Base-by-base conservation (phyloP, 2,329 filamentous ascomycete genomes). In the Lecanosticta acicola region DNA sequence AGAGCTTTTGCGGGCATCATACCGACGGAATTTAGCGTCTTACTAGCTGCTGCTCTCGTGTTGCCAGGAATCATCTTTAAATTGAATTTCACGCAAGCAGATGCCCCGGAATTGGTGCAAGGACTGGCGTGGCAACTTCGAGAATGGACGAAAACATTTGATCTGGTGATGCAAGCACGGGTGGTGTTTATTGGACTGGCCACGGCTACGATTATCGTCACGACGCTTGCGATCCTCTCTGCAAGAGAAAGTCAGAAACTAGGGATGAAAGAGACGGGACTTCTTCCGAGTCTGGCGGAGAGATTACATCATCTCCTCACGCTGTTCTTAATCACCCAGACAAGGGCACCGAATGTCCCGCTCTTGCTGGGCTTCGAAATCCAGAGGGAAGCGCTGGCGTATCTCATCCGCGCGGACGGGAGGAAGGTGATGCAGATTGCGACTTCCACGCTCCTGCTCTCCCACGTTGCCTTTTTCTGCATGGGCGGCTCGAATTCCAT, bases 401-500 rank as follows among this genome's bases (percentile, higher is more conserved):
- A 46, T 21, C 51, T 61, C 3, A 39, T 62, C 18, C 9, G n/a
- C 2, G 16, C 20, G 26, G 17, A 33, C 17, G 17, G 36, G 13
- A 10, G 32, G 40, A 37, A 39, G 10, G n/a, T 33, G 2, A 46
- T 48, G 4, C 44, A 51, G 14, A 43, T 86, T 37, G 83, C 83
- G 3, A 78, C 82, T 8, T 83, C 85, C 0, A 80, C 79, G 7
- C 71, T 96, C 26, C 78, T 97, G 26, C 72, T 94, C 33, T 84
- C 94, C 56, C 83, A 90, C 68, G 74, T 80, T 29, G 83, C 84
- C 41, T 98, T 95, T 75, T 98, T 97, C 64, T 84, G 87, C 21
- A 81, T 88, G 52, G 93, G 90, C 18, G 89, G 89, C 63, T 87
- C 87, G 38, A 98, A 98, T 65, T 85, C 93, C 33, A 95, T 98